These are phyloP conservation scores for Metschnikowia chrysomelidarum DNA, from an alignment of 805 yeast species.

Conservation along the genomic window DNA sequence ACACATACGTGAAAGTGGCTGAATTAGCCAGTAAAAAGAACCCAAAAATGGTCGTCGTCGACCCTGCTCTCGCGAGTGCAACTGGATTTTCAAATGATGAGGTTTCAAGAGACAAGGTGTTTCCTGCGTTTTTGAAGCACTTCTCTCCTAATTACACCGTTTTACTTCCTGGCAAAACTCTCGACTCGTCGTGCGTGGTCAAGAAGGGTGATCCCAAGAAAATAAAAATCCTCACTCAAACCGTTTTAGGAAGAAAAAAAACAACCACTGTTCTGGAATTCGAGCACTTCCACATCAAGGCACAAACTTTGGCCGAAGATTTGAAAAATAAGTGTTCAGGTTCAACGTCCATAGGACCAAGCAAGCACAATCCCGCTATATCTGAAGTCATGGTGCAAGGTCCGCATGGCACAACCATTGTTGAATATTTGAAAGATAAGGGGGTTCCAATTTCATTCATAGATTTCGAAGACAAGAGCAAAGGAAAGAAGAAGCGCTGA, in stretches of 20 bases:
- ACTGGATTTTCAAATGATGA: constrained; percentile 30
- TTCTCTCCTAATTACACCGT: constrained; percentile 53
- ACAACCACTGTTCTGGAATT: constrained; percentile 72
- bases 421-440: constrained; percentile 53
- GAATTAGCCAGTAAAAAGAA: constrained; percentile 51
- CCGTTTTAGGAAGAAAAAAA: constrained; percentile 76
- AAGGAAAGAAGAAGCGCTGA: constrained; percentile 47
- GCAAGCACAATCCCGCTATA: constrained; percentile 51
- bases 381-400: constrained; percentile 88
- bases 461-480: constrained; percentile 59
- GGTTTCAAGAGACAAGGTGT: constrained; percentile 43
- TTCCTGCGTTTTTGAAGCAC: constrained; percentile 43
- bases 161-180: constrained; percentile 42
- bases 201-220: constrained; percentile 66
- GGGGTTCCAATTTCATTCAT: constrained; percentile 72
- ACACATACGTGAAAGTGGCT: constrained; percentile 53
- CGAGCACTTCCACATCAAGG: constrained; percentile 64
- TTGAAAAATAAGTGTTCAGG: constrained; percentile 84
- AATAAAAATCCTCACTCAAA: constrained; percentile 65
- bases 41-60: constrained; percentile 53
- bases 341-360: constrained; percentile 70
- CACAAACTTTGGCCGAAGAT: constrained; percentile 63
- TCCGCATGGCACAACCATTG: constrained; percentile 65
- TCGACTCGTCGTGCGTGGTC: constrained; percentile 8
- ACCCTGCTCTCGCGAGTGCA: constrained; percentile 50